These are phyloP conservation scores for Phyllostachys edulis DNA, from an alignment of 176 grass and related monocot species.

Conservation along the genomic window DNA sequence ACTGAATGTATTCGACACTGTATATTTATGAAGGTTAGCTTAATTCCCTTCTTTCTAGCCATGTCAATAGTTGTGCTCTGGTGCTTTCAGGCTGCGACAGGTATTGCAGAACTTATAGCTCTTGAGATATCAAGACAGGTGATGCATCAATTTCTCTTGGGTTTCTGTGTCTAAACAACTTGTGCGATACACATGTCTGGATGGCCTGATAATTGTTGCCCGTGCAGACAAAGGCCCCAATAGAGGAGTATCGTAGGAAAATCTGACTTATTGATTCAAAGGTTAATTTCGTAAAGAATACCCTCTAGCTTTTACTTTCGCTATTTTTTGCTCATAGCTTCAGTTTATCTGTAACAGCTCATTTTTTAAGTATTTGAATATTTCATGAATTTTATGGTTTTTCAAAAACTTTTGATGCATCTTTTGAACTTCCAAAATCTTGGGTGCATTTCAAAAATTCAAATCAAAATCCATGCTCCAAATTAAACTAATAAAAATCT, in stretches of 20 bases:
- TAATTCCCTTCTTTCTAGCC: not conserved
- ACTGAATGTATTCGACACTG: not conserved
- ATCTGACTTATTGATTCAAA: constrained; percentile 98
- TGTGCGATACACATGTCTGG: not conserved
- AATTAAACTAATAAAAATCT: no score
- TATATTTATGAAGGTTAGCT: not conserved
- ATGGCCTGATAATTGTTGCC: constrained; percentile 18
- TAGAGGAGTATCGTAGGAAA: constrained; percentile 82
- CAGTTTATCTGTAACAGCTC: no score
- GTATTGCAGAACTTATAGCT: constrained; percentile 94
- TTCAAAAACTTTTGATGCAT: no score
- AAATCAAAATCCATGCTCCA: no score
- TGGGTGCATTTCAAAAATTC: no score
- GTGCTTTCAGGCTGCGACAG: constrained; percentile 77
- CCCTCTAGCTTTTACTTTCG: not conserved
- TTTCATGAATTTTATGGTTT: no score
- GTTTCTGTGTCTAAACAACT: not conserved
- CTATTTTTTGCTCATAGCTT: no score
- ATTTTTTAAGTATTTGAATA: no score
- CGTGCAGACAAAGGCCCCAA: constrained; percentile 68
- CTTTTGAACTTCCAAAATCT: no score
- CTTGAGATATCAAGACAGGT: constrained; percentile 98
- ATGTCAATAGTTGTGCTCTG: constrained; percentile 16
- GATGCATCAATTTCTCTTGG: constrained; percentile 6
- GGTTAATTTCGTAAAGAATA: constrained; percentile 37